Percentiles rank a stretch among this genome's conserved stretches.
Evolutionary conservation across 345 rosid genomes (phyloP).

Genomic region (Tarenaya hassleriana): DNA sequence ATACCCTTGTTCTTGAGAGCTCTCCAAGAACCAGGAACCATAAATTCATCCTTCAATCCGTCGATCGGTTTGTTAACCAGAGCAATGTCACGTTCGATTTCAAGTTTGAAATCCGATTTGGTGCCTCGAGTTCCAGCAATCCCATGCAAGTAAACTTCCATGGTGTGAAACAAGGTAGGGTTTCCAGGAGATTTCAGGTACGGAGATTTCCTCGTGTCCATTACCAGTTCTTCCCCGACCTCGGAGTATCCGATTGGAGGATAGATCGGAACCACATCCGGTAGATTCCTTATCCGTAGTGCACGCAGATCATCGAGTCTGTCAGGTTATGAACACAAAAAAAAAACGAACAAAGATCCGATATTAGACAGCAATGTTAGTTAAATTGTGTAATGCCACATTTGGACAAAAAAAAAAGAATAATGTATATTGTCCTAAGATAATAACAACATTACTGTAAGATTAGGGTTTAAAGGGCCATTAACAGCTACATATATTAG

Average conservation of each 20-base stretch:
- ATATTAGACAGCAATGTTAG: too few species aligned
- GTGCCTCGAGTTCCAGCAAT: slow-evolving; percentile 66
- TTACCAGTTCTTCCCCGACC: slow-evolving; percentile 56
- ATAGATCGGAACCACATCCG: slow-evolving; percentile 58
- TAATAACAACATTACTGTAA: too few species aligned
- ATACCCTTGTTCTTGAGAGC: slow-evolving; percentile 55
- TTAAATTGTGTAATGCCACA: too few species aligned
- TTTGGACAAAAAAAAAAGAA: too few species aligned
- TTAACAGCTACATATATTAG: too few species aligned
- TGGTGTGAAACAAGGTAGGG: slow-evolving; percentile 40
- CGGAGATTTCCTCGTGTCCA: slow-evolving; percentile 52
- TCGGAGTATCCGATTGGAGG: slow-evolving; percentile 57
- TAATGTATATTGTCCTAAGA: too few species aligned
- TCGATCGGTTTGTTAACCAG: slow-evolving; percentile 53
- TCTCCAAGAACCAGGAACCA: slow-evolving; percentile 57
- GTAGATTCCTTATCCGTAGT: slow-evolving; percentile 40
- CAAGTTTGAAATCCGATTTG: slow-evolving; percentile 48
- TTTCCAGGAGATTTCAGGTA: slow-evolving; percentile 59
- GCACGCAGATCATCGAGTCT: slow-evolving; percentile 41
- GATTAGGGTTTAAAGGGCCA: too few species aligned
- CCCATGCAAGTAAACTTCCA: slow-evolving; percentile 72
- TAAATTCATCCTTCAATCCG: slow-evolving; percentile 45
- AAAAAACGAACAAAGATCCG: too few species aligned
- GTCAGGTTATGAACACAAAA: neutral
- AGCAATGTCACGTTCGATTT: slow-evolving; percentile 49